phyloP scores from a whole-genome alignment of 1,284 basidiomycete genomes.

The Austropuccinia psidii region DNA sequence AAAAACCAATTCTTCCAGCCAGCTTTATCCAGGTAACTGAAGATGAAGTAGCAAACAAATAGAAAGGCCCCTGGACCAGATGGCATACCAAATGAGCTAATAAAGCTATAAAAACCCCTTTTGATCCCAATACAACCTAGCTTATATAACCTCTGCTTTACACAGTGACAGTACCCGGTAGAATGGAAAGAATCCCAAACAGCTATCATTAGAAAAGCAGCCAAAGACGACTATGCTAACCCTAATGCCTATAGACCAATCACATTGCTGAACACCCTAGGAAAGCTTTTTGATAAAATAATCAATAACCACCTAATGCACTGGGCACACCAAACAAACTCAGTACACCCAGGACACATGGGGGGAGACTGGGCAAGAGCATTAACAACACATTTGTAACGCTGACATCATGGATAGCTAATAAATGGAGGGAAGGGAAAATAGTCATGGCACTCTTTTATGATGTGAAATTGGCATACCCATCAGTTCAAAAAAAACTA shows the following conservation, averaged over 20 bases:
- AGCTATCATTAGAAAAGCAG: slow-evolving; percentile 1
- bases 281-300: slow-evolving; percentile 18
- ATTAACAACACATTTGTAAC: not conserved
- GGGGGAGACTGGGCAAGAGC: not conserved
- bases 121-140: too few relatives aligned
- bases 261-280: not conserved
- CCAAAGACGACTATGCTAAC: not conserved
- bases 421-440: not conserved
- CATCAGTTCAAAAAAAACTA: slow-evolving; percentile 10
- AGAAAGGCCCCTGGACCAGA: too few relatives aligned
- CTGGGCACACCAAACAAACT: not conserved
- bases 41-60: too few relatives aligned
- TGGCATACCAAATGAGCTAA: too few relatives aligned
- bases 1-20: too few relatives aligned
- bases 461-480: slow-evolving; percentile 15
- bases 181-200: not conserved
- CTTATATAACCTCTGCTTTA: too few relatives aligned
- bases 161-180: slow-evolving; percentile 4
- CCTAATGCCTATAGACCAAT: slow-evolving; percentile 5
- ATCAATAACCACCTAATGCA: not conserved
- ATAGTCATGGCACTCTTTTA: not conserved
- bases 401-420: not conserved
- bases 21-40: too few relatives aligned
- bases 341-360: not conserved
- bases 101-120: too few relatives aligned